Evolutionary conservation across 345 rosid species (phyloP).

Genomic region (Atalantia buxifolia): DNA sequence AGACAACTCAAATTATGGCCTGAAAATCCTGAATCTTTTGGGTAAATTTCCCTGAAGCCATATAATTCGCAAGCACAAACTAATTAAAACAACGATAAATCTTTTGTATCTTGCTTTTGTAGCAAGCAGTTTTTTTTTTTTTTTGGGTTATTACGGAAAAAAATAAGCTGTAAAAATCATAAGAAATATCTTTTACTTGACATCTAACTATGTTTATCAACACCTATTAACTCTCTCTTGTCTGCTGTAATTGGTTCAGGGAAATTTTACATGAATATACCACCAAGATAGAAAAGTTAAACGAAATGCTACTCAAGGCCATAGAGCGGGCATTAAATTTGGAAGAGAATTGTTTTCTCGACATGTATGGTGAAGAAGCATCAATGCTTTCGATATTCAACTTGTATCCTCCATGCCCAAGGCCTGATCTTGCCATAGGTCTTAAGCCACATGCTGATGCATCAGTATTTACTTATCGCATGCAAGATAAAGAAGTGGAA

Average conservation of each 20-base stretch:
- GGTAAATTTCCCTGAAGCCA: conserved; percentile 25
- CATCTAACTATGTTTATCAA: too few relatives aligned
- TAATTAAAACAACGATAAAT: too few relatives aligned
- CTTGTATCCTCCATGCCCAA: conserved; percentile 58
- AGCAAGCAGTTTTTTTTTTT: too few relatives aligned
- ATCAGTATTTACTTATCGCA: conserved; percentile 49
- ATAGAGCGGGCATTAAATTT: conserved; percentile 49
- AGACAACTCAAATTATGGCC: conserved; percentile 61
- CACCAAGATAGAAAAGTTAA: conserved; percentile 23
- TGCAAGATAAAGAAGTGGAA: conserved; percentile 54
- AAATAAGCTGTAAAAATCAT: neutral
- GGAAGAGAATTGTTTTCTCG: conserved; percentile 43
- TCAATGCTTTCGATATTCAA: conserved; percentile 47
- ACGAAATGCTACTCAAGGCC: conserved; percentile 34
- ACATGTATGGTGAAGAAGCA: conserved; percentile 42
- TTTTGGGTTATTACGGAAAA: too few relatives aligned
- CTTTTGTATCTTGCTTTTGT: too few relatives aligned
- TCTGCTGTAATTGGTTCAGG: conserved; percentile 18
- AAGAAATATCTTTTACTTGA: too few relatives aligned
- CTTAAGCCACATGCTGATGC: conserved; percentile 63
- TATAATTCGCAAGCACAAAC: conserved; percentile 8
- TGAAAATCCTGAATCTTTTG: conserved; percentile 42
- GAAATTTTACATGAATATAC: conserved; percentile 39
- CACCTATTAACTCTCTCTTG: too few relatives aligned
- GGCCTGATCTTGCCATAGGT: conserved; percentile 52